phyloP scores from a whole-genome alignment of 768 basidiomycete species.

The Ramaria rubella region DNA sequence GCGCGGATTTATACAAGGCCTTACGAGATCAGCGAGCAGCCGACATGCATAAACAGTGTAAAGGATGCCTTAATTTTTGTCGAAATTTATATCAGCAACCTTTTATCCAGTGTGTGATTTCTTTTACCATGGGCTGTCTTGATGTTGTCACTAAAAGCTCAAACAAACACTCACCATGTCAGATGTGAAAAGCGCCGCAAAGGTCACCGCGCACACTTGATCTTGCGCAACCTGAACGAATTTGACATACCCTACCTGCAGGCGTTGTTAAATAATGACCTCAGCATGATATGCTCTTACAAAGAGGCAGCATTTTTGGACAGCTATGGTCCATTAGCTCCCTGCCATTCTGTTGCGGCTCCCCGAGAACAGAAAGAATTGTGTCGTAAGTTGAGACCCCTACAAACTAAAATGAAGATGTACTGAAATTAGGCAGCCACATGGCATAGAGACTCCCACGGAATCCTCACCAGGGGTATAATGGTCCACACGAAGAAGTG shows the following conservation, averaged over 20 bases:
- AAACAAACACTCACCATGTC: background rate
- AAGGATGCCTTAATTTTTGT: background rate
- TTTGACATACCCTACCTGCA: slow-evolving; percentile 19
- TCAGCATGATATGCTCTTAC: background rate
- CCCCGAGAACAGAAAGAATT: slow-evolving; percentile 14
- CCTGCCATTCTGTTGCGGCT: slow-evolving; percentile 16
- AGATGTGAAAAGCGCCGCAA: slow-evolving; percentile 10
- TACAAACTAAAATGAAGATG: background rate
- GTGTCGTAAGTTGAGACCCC: slow-evolving; percentile 19
- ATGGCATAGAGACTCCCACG: slow-evolving; percentile 18
- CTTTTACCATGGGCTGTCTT: no score
- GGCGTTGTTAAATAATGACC: slow-evolving; percentile 16
- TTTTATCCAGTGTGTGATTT: slow-evolving; percentile 14
- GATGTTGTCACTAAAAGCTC: background rate
- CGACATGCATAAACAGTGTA: background rate
- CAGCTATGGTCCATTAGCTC: slow-evolving; percentile 20
- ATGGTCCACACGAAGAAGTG: background rate
- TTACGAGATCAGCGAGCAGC: background rate
- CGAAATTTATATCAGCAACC: slow-evolving; percentile 14
- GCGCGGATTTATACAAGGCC: slow-evolving; percentile 4
- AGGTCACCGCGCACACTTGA: slow-evolving; percentile 15
- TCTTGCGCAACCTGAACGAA: slow-evolving; percentile 20
- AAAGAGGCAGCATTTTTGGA: slow-evolving; percentile 8
- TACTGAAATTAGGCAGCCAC: slow-evolving; percentile 7
- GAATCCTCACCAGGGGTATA: slow-evolving; percentile 13